phyloP scores from a whole-genome alignment of 2,329 filamentous ascomycete species.

The Fusarium sp. region DNA sequence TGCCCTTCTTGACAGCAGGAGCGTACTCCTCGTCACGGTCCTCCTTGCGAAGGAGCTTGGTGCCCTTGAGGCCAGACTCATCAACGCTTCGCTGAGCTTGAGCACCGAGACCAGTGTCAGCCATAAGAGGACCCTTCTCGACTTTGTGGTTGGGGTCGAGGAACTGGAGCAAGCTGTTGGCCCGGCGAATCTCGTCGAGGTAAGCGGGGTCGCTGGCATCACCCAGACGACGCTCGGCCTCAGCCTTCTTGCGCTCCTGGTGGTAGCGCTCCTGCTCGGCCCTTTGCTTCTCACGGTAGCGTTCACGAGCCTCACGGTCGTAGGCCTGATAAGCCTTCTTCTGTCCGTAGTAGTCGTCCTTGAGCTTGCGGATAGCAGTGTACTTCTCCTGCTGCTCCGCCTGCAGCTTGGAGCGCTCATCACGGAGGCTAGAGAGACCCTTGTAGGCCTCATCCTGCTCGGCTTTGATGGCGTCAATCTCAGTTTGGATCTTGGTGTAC shows the following conservation, averaged over 20 bases:
- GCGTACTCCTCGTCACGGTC: slow-evolving; percentile 90
- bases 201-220: slow-evolving; percentile 90
- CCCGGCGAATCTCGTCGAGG: slow-evolving; percentile 90
- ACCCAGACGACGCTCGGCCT: slow-evolving; percentile 80
- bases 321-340: slow-evolving; percentile 86
- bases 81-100: slow-evolving; percentile 87
- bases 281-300: slow-evolving; percentile 81
- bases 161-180: slow-evolving; percentile 88
- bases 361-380: slow-evolving; percentile 83
- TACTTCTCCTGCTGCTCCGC: slow-evolving; percentile 90
- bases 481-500: slow-evolving; percentile 86
- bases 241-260: slow-evolving; percentile 80
- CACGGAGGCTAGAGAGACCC: slow-evolving; percentile 84
- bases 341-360: slow-evolving; percentile 87
- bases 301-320: slow-evolving; percentile 85
- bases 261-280: slow-evolving; percentile 82
- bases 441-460: slow-evolving; percentile 94
- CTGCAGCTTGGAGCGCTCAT: slow-evolving; percentile 87
- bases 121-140: slow-evolving; percentile 76
- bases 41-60: slow-evolving; percentile 85
- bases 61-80: slow-evolving; percentile 86
- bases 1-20: slow-evolving; percentile 84
- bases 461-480: slow-evolving; percentile 90
- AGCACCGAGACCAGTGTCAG: slow-evolving; percentile 80
- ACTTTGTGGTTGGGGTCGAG: slow-evolving; percentile 81